phyloP scores from a whole-genome alignment of 1,139 yeast species.

The Candida sanyaensis region DNA sequence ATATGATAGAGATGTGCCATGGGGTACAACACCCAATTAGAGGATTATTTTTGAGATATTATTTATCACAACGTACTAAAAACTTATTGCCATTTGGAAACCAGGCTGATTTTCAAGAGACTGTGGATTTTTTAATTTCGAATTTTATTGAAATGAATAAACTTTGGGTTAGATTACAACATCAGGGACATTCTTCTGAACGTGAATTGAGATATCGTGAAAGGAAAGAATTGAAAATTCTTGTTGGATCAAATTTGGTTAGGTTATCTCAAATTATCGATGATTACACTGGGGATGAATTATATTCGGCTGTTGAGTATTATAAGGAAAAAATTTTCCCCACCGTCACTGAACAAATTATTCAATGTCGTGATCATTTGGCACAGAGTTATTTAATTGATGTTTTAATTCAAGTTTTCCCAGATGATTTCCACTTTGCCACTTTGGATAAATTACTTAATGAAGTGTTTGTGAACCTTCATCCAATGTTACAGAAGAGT shows the following conservation, averaged over 20 bases:
- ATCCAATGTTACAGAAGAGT: constrained; percentile 68
- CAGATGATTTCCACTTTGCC: constrained; percentile 84
- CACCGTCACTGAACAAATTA: constrained; percentile 80
- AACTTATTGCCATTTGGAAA: constrained; percentile 57
- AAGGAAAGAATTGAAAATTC: constrained; percentile 83
- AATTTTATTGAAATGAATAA: constrained; percentile 98
- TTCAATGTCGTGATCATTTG: constrained; percentile 87
- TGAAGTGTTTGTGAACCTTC: constrained; percentile 61
- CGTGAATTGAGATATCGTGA: constrained; percentile 74
- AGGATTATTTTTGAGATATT: constrained; percentile 87
- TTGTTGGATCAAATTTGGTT: constrained; percentile 91
- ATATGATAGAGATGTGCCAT: constrained; percentile 96
- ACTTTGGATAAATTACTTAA: constrained; percentile 70
- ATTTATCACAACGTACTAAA: constrained; percentile 81
- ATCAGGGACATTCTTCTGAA: constrained; percentile 91
- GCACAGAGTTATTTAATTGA: constrained; percentile 92
- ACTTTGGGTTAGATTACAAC: constrained; percentile 94
- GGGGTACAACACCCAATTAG: constrained; percentile 97
- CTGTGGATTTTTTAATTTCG: constrained; percentile 72
- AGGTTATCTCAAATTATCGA: constrained; percentile 86
- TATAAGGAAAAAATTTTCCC: constrained; percentile 75
- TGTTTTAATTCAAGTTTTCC: constrained; percentile 89
- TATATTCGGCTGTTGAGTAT: constrained; percentile 38
- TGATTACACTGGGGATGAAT: constrained; percentile 55
- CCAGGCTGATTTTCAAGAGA: constrained; percentile 57